Evolutionary conservation across 2,329 filamentous ascomycete species (phyloP), one percentile per base, ranked within the genome.

Genomic region (Paraconiothyrium sp.): DNA sequence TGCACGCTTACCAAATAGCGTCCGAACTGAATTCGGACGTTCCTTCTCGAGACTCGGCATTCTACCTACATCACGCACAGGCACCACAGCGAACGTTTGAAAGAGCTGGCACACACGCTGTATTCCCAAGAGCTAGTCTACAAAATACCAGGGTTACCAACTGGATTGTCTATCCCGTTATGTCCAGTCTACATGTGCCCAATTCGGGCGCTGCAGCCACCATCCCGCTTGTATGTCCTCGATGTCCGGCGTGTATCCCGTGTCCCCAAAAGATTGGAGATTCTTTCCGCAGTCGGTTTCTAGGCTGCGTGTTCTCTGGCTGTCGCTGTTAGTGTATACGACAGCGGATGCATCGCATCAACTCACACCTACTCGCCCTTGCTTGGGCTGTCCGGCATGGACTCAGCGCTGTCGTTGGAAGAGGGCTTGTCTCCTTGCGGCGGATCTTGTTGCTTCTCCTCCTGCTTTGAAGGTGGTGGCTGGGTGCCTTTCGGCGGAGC

Each of bases 1-100:
- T 46, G 43, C n/a, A 46, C 43, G 43, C 43, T 46, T 46, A 46
- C 20, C 7, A 46, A 46, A 46, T 46, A 46, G 43, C 43, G 43
- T 24, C 43, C 20, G 43, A 46, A 46, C 43, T 24, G 6, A 46
- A 46, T 3, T 46, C 4, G 20, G 43, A 46, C 43, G 20, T 46
- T 20, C 6, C 43, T 13, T 3, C n/a, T 10, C 20, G 22, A 46
- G 10, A 22, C 20, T 24, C 43, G 43, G 24, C 20, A 24, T 46
- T n/a, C 20, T 20, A 46, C 43, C 20, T 46, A 46, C 43, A 24
- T 20, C n/a, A 6, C 35, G 24, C 20, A 46, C n/a, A 24, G 22
- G 7, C 43, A 24, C 13, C 20, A 46, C 43, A 24, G 16, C 9
- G 13, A 22, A 7, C 8, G 5, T 20, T 24, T 20, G 11, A 6